Evolutionary conservation across 148 eudicot species (phyloP), one percentile per base, ranked within the genome.

Genomic region (Rheum nobile): DNA sequence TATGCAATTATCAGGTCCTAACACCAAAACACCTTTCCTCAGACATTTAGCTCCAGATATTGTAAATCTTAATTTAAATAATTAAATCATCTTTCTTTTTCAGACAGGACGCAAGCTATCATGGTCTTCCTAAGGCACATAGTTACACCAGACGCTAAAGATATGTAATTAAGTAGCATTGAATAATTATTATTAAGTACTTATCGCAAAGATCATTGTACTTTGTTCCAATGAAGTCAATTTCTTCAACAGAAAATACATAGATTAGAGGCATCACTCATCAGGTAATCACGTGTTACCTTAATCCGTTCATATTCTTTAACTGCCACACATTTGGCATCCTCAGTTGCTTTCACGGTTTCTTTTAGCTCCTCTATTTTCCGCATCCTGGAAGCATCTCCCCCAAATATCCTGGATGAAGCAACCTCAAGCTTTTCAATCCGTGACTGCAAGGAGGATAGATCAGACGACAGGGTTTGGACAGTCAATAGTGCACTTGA

Each of bases 351-450:
- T 82, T 81, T 88, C 29, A 87, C 31, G 67, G 96, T 79, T 84
- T 89, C 96, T 78, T 89, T 86, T 57, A 96, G 71, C 85, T 92
- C 99, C 77, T 96, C 99, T 72, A 96, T 90, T 86, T 90, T 96
- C 50, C 83, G 90, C 84, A 96, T 81, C 80, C 92, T 90, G 38
- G 94, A 82, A 72, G 85, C 85, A 82, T 96, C 97, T 59, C 99
- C 99, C 65, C 99, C 99, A 82, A 96, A 96, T 77, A 96, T 85
- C 81, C 90, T 96, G 32, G 96, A 90, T 55, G 99, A 81, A 78
- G 99, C 97, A 80, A 85, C 88, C 78, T 96, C 97, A 76, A 90
- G 86, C 84, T 90, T 96, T 82, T 90, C 94, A 75, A 96, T 88
- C 80, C 92, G 88, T 74, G 86, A 82, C 50, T 85, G 82, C 70